Percentiles rank a stretch among this genome's conserved stretches.
phyloP scores from a whole-genome alignment of 2,329 filamentous ascomycete species.

The Alternaria triticimaculans region DNA sequence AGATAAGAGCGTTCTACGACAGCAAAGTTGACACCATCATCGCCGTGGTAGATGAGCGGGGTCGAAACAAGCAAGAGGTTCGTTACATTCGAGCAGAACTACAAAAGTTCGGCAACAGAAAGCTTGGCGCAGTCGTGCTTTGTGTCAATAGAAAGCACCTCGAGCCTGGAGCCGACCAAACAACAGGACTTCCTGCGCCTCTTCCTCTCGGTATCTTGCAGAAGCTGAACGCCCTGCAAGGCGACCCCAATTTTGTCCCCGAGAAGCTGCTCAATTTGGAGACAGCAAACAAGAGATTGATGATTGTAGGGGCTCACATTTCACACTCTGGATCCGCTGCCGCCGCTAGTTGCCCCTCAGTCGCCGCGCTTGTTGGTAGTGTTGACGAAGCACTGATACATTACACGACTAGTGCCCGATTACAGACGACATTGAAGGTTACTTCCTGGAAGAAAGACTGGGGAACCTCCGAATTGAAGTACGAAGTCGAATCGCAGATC shows the following conservation, averaged over 20 bases:
- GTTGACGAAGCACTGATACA: neutral
- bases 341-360: constrained; percentile 3
- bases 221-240: neutral
- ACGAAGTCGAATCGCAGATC: neutral
- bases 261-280: too few relatives aligned
- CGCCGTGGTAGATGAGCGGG: neutral
- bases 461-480: neutral
- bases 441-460: neutral
- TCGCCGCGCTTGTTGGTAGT: constrained; percentile 7
- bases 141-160: neutral
- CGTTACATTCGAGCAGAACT: neutral
- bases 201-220: too few relatives aligned
- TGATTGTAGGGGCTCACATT: constrained; percentile 10
- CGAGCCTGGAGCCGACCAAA: neutral
- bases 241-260: neutral
- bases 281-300: neutral
- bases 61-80: neutral
- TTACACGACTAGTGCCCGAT: neutral
- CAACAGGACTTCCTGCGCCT: neutral
- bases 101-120: constrained; percentile 3
- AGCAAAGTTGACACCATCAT: neutral
- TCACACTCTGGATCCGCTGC: neutral
- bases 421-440: neutral
- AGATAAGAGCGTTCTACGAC: neutral
- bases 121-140: neutral